phyloP scores from a whole-genome alignment of 2,329 filamentous ascomycete species.

The Colletotrichum lini region DNA sequence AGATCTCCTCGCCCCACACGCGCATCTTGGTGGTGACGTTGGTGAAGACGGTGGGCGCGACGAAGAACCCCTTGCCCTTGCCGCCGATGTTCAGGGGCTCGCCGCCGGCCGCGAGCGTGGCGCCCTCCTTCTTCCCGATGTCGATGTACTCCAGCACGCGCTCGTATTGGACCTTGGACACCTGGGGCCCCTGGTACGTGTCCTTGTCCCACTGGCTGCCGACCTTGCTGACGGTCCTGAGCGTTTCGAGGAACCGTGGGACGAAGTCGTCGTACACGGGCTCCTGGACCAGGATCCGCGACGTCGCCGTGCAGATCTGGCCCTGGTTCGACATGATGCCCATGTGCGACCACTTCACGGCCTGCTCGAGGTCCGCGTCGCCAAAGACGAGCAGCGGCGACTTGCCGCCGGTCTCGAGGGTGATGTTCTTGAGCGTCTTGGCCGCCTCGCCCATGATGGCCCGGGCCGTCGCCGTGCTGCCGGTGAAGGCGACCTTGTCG shows the following conservation, averaged over 20 bases:
- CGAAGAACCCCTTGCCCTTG: constrained; percentile 58
- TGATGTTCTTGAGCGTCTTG: constrained; percentile 75
- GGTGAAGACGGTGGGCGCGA: constrained; percentile 63
- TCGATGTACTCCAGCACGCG: constrained; percentile 79
- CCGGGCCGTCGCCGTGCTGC: constrained; percentile 79
- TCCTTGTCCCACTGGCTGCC: constrained; percentile 79
- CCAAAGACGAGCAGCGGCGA: constrained; percentile 75
- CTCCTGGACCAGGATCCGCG: constrained; percentile 76
- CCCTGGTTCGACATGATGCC: constrained; percentile 74
- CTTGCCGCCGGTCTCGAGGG: constrained; percentile 78
- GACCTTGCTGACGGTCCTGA: constrained; percentile 69
- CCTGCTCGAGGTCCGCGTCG: constrained; percentile 77
- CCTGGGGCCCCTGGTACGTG: constrained; percentile 83
- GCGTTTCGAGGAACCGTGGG: constrained; percentile 70
- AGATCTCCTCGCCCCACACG: constrained; percentile 63
- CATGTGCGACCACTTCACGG: constrained; percentile 70
- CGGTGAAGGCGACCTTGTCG: constrained; percentile 86
- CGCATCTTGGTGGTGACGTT: constrained; percentile 58
- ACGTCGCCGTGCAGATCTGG: constrained; percentile 77
- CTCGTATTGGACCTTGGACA: constrained; percentile 80
- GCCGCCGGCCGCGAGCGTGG: constrained; percentile 75
- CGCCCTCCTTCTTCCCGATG: constrained; percentile 77
- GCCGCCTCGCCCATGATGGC: constrained; percentile 83
- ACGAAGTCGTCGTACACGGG: constrained; percentile 75
- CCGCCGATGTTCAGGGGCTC: constrained; percentile 53